Base-by-base conservation (phyloP, 2,329 filamentous ascomycete species). In the Scytalidium sp. region DNA sequence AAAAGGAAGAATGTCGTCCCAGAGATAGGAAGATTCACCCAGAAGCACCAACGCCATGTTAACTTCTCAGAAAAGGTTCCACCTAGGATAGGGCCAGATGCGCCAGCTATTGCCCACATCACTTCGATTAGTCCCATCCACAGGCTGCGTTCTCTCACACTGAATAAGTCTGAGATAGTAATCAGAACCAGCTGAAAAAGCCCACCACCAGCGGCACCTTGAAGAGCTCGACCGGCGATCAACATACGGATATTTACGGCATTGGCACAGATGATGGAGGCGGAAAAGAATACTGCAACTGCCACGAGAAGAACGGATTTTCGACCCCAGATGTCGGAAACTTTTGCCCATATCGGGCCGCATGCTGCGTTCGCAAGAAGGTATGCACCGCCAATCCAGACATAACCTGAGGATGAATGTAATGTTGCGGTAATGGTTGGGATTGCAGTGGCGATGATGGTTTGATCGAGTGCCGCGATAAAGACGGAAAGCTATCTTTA, bases 291-390 rank as follows among this genome's bases (percentile, higher is more conserved):
- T 19, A 84, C 67, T n/a, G 75, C 66, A 50, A 84, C 84, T n/a
- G 81, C 81, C 2, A 77, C 57, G 13, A 87, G 67, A 23, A 87
- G 68, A 44, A 84, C 75, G 11, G 77, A 77, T 58, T 87, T 88
- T 36, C 84, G 73, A 2, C 84, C 84, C 68, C 80, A 87, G 51
- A 87, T 86, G 56, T 87, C 84, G 41, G 79, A 81, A 19, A 85
- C 67, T 59, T 85, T 85, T 20, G 81, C 80, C 79, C 63, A 66
- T 17, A 60, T 49, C 79, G 72, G 2, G 76, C 79, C 53, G 75
- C 78, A 13, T 85, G 67, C 1, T 82, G 84, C 42, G 76, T 68
- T 50, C 68, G 66, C 50, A 21, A 56, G 51, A 45, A 57, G 50
- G 52, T 78, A 80, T 7, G 75, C 72, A 20, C 69, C 71, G 15